Conservation (phyloP, 2,329 filamentous ascomycete species). For the Pseudocercospora musae region DNA sequence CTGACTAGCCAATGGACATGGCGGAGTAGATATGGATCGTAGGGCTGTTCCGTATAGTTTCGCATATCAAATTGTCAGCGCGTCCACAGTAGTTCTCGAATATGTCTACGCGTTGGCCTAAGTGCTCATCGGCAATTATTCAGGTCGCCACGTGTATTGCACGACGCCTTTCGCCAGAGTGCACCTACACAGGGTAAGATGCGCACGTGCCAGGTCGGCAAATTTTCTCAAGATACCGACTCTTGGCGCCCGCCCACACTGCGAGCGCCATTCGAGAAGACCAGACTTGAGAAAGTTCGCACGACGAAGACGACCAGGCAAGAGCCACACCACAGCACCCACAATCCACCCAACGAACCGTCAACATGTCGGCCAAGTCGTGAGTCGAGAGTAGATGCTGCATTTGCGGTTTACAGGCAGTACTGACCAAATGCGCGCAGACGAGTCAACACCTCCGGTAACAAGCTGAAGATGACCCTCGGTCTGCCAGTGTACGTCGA, state of each 20-base stretch:
- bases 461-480: conserved; percentile 99
- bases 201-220: not conserved
- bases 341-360: conserved; percentile 18
- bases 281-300: not conserved
- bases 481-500: conserved; percentile 96
- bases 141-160: not conserved
- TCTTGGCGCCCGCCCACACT: conserved; percentile 1
- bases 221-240: not conserved
- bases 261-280: not conserved
- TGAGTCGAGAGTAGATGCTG: not conserved
- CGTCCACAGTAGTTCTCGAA: no score
- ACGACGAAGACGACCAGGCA: conserved; percentile 3
- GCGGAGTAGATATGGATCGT: no score
- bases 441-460: conserved; percentile 87
- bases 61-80: no score
- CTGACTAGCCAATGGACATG: no score
- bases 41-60: no score
- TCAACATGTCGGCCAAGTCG: conserved; percentile 37
- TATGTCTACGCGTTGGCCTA: not conserved
- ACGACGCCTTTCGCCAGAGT: no score
- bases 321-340: conserved; percentile 1
- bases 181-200: no score
- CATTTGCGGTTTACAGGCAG: not conserved
- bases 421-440: conserved; percentile 13
- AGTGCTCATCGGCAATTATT: no score